Evolutionary conservation across 1,139 yeast genomes (phyloP).

Genomic region (Sugiyamaella novakii): DNA sequence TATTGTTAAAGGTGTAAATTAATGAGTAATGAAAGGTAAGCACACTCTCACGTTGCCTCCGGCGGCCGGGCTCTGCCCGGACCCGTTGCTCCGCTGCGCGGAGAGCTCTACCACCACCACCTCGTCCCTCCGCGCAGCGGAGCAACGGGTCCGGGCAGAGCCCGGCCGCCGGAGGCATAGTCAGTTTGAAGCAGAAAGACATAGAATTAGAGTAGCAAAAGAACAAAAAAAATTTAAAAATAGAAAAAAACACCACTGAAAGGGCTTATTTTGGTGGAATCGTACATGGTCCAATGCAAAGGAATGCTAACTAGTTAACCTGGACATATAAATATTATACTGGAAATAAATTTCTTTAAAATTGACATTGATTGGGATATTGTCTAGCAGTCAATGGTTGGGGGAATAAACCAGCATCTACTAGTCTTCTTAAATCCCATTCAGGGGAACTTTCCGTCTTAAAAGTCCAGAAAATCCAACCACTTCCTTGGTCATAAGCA

Average conservation of each 20-base stretch:
- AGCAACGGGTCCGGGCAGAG: conserved; percentile 1
- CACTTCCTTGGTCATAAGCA: conserved; percentile 69
- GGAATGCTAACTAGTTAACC: too few species aligned
- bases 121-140: conserved; percentile 1
- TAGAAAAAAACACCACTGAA: not conserved
- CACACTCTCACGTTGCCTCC: not conserved
- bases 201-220: not conserved
- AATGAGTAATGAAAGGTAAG: conserved; percentile 1
- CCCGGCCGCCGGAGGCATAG: conserved; percentile 8
- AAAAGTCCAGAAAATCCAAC: conserved; percentile 90
- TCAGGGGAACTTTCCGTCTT: conserved; percentile 83
- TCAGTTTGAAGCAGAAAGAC: not conserved
- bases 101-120: not conserved
- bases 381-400: conserved; percentile 67
- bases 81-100: not conserved
- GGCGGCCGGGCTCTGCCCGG: conserved; percentile 4
- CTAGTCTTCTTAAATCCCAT: conserved; percentile 76
- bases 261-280: too few species aligned
- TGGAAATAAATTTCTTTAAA: conserved; percentile 23
- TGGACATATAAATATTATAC: not conserved
- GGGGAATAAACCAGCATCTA: conserved; percentile 69
- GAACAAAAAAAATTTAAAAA: not conserved
- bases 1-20: conserved; percentile 8
- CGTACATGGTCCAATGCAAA: too few species aligned
- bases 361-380: conserved; percentile 69